Conservation (phyloP, 345 rosid species). For the Aurinia saxatilis region DNA sequence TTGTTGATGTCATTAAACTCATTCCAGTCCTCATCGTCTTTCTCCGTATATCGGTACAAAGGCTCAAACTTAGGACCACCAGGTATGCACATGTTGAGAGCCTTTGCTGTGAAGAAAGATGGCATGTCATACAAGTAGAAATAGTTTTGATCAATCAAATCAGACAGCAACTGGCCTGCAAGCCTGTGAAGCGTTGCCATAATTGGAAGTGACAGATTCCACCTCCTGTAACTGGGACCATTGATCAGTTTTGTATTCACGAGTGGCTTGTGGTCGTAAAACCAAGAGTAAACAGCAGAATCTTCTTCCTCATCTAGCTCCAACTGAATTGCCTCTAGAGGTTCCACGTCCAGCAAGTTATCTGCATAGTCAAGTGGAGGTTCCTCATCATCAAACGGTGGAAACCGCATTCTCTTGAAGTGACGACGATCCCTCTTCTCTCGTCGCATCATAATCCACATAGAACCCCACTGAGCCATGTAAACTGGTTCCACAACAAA, state of each 20-base stretch:
- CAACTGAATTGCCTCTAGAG: constrained; percentile 77
- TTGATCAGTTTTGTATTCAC: constrained; percentile 79
- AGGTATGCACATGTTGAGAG: constrained; percentile 90
- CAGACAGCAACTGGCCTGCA: constrained; percentile 91
- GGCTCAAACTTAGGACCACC: constrained; percentile 98
- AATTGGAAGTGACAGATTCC: constrained; percentile 93
- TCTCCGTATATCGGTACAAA: constrained; percentile 83
- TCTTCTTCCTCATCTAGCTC: constrained; percentile 89
- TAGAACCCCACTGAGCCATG: constrained; percentile 98
- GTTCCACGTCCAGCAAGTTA: constrained; percentile 83
- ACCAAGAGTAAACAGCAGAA: constrained; percentile 81
- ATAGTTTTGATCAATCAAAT: constrained; percentile 76
- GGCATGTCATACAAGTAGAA: constrained; percentile 94
- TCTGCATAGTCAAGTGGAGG: constrained; percentile 97
- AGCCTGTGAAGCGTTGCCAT: constrained; percentile 88
- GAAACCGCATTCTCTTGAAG: constrained; percentile 98
- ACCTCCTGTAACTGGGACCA: constrained; percentile 83
- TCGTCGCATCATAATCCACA: constrained; percentile 99
- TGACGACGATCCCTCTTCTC: constrained; percentile 99
- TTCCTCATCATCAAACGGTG: constrained; percentile 99
- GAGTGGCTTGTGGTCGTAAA: constrained; percentile 93
- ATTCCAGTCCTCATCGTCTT: constrained; percentile 93
- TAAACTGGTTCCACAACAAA: constrained; percentile 99
- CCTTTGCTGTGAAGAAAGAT: constrained; percentile 90
- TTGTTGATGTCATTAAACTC: constrained; percentile 92